Evolutionary conservation across 495 filamentous ascomycete genomes (phyloP), one percentile per base, ranked within the genome.

Genomic region (Bombardia bombarda): DNA sequence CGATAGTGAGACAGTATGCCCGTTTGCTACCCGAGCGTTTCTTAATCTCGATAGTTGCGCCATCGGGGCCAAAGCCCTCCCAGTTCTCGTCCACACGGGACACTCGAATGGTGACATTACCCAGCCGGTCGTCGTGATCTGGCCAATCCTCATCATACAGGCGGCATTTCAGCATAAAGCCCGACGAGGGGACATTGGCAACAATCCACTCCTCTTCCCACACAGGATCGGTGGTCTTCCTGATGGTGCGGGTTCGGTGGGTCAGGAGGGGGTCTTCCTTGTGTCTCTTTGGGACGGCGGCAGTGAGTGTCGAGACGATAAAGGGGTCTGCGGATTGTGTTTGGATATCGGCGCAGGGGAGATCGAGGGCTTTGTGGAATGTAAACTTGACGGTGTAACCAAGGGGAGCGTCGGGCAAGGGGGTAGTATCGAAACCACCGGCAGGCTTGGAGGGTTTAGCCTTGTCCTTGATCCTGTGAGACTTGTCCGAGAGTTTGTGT

Each of bases 121-220:
- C 90, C 6, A 97, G 72, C 28, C 82, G 75, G 60, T 97, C 90
- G 51, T 97, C 84, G 51, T 86, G 84, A 56, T 95, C 86, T 1
- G 82, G 75, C 25, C 79, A 78, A 58, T 97, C 90, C 55, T 97
- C 90, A 53, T 97, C 90, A 58, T 85, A 87, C 16, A 97, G 65
- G 26, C 83, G 70, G 32, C 82, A 82, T 56, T 94, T 95, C 34
- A 97, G 66, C 43, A 66, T 70, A 57, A 92, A 90, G 1, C 90
- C 90, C 1, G 74, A 76, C 0, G 77, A 65, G 0, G 90, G 87
- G 0, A 97, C 73, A 51, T 94, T 90, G 35, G 85, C 83, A 24
- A 97, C 80, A 26, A 86, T 76, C 90, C 90, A 97, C 24, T 86
- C 78, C 16, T 76, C 73, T 31, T 94, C 77, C 90, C 90, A 97